Evolutionary conservation across 169 alveolate genomes (phyloP).

Genomic region (Eimeria necatrix): DNA sequence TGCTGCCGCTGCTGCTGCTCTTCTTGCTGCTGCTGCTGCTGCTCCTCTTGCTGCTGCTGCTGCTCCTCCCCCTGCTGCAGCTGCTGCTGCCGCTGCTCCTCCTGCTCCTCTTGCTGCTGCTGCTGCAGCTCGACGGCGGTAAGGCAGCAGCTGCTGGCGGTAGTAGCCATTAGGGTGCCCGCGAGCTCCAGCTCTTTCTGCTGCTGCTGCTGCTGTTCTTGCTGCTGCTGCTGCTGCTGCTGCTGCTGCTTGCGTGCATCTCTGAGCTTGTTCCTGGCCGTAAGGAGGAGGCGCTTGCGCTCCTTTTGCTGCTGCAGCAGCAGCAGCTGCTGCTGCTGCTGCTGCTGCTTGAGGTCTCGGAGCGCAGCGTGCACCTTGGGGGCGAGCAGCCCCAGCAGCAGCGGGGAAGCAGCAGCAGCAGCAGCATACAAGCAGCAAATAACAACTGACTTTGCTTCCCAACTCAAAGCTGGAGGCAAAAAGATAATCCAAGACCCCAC

Average conservation of each 20-base stretch:
- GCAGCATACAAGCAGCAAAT: not conserved
- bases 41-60: constrained; percentile 25
- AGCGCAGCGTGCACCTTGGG: not conserved
- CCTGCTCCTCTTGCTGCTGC: too few relatives aligned
- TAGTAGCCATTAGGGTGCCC: too few relatives aligned
- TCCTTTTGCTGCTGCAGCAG: constrained; percentile 25
- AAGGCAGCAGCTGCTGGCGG: too few relatives aligned
- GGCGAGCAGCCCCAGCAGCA: not conserved
- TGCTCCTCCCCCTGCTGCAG: too few relatives aligned
- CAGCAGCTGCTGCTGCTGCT: constrained; percentile 36
- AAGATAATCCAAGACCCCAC: not conserved
- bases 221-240: too few relatives aligned
- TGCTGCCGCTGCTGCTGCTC: constrained; percentile 4
- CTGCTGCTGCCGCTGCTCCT: not conserved
- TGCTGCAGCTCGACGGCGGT: too few relatives aligned
- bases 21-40: not conserved
- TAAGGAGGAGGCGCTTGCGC: not conserved
- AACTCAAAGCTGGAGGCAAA: not conserved
- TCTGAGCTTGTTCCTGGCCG: not conserved
- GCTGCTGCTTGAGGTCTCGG: not conserved
- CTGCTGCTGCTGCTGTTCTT: too few relatives aligned
- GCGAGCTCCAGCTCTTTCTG: too few relatives aligned
- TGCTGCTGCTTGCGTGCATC: not conserved
- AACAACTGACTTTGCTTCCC: not conserved
- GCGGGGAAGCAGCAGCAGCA: constrained; percentile 7